phyloP scores from a whole-genome alignment of 2,329 filamentous ascomycete genomes.

The Pseudogymnoascus destructans region DNA sequence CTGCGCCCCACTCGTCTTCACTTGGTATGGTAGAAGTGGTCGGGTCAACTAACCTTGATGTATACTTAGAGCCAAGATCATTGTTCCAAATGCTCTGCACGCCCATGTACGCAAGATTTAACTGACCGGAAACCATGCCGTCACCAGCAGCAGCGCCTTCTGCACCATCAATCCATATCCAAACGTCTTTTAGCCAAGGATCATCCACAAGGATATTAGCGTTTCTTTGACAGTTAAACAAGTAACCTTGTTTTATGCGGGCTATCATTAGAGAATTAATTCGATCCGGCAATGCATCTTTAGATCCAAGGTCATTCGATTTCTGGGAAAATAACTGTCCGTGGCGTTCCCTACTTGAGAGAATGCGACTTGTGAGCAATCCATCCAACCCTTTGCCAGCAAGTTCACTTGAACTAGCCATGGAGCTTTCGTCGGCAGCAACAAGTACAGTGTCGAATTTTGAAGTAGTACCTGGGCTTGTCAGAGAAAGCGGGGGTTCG shows the following conservation, averaged over 20 bases:
- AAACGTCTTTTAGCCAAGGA: slow-evolving; percentile 63
- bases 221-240: slow-evolving; percentile 53
- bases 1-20: slow-evolving; percentile 41
- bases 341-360: slow-evolving; percentile 43
- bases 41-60: slow-evolving; percentile 31
- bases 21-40: slow-evolving; percentile 12
- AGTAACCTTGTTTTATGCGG: slow-evolving; percentile 47
- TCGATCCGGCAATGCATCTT: slow-evolving; percentile 33
- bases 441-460: slow-evolving; percentile 2
- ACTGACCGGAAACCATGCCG: slow-evolving; percentile 54
- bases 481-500: neutral
- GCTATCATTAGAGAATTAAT: slow-evolving; percentile 42
- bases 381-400: neutral
- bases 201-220: slow-evolving; percentile 55
- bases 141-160: slow-evolving; percentile 50
- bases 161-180: slow-evolving; percentile 59
- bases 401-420: neutral
- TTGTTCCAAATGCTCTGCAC: slow-evolving; percentile 61
- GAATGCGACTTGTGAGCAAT: neutral
- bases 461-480: neutral
- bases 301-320: slow-evolving; percentile 36
- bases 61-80: slow-evolving; percentile 40
- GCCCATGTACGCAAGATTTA: slow-evolving; percentile 67
- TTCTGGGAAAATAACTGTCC: slow-evolving; percentile 39
- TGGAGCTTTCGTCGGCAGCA: neutral